A percentile compares a stretch with the other conserved stretches of the same genome.
Conservation (phyloP, 2,329 filamentous ascomycete species). For the Zymoseptoria crescenta region DNA sequence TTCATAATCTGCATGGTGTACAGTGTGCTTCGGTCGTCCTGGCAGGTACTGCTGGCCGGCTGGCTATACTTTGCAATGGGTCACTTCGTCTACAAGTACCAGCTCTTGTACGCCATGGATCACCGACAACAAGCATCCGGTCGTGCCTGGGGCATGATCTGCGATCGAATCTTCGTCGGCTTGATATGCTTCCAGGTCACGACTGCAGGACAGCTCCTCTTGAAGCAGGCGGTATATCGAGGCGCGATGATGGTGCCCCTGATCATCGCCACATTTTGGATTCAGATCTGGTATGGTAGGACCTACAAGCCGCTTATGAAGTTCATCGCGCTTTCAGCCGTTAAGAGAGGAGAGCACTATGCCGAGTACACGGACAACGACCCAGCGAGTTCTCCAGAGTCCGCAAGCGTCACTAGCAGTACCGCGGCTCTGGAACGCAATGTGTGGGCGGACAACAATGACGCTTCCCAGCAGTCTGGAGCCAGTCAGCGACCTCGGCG, state of each 20-base stretch:
- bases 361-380: conserved; percentile 37
- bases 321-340: conserved; percentile 85
- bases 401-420: conserved; percentile 18
- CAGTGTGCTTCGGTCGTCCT: conserved; percentile 73
- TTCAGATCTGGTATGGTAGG: conserved; percentile 69
- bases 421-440: conserved; percentile 32
- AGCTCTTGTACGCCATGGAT: conserved; percentile 96
- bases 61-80: conserved; percentile 70
- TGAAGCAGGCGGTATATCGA: conserved; percentile 64
- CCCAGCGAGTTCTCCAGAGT: conserved; percentile 23
- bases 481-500: conserved; percentile 7
- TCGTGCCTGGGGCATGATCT: conserved; percentile 92
- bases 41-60: conserved; percentile 73
- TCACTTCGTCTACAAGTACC: conserved; percentile 92
- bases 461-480: conserved; percentile 3
- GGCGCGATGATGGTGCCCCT: conserved; percentile 69
- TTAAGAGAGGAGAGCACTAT: conserved; percentile 53
- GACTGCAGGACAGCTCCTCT: conserved; percentile 76
- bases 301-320: conserved; percentile 83
- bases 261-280: conserved; percentile 76
- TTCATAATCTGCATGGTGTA: conserved; percentile 96
- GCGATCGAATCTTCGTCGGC: conserved; percentile 80
- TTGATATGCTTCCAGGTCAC: conserved; percentile 83
- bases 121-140: conserved; percentile 92
- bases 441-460: conserved; percentile 27